Evolutionary conservation across 2,329 filamentous ascomycete genomes (phyloP).

Genomic region (Talaromyces funiculosus): DNA sequence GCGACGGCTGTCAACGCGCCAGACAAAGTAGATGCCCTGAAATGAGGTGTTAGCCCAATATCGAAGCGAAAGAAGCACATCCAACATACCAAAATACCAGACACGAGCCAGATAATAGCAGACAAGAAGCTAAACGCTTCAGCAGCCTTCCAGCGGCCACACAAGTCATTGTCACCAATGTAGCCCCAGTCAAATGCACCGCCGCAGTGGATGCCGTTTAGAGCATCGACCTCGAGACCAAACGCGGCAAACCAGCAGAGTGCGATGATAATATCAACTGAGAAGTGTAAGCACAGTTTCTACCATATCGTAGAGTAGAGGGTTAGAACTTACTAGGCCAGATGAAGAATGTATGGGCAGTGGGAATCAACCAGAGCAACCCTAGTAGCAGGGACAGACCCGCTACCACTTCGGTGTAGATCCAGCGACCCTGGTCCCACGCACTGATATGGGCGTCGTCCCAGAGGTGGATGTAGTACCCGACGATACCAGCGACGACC

Average conservation of each 20-base stretch:
- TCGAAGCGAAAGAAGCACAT: not conserved
- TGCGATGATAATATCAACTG: constrained; percentile 62
- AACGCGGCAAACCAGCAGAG: constrained; percentile 66
- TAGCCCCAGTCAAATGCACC: constrained; percentile 56
- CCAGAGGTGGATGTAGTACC: constrained; percentile 56
- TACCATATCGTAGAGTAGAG: not conserved
- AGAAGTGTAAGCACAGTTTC: not conserved
- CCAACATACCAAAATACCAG: constrained; percentile 48
- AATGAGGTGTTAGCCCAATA: not conserved
- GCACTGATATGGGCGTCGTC: constrained; percentile 36
- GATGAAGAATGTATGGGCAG: constrained; percentile 60
- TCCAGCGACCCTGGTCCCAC: constrained; percentile 60
- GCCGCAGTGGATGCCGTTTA: constrained; percentile 49
- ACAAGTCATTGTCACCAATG: constrained; percentile 48
- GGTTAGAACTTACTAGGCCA: constrained; percentile 50
- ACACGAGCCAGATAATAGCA: constrained; percentile 64
- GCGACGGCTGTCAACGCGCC: constrained; percentile 12
- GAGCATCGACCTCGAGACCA: constrained; percentile 58
- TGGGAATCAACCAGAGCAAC: constrained; percentile 68
- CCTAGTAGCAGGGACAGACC: constrained; percentile 63
- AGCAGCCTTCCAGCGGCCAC: constrained; percentile 64
- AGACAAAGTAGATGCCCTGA: constrained; percentile 17
- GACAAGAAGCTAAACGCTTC: constrained; percentile 68
- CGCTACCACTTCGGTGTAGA: constrained; percentile 69
- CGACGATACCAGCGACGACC: constrained; percentile 62